Conservation (phyloP, 495 filamentous ascomycete genomes). For the Apodospora peruviana region DNA sequence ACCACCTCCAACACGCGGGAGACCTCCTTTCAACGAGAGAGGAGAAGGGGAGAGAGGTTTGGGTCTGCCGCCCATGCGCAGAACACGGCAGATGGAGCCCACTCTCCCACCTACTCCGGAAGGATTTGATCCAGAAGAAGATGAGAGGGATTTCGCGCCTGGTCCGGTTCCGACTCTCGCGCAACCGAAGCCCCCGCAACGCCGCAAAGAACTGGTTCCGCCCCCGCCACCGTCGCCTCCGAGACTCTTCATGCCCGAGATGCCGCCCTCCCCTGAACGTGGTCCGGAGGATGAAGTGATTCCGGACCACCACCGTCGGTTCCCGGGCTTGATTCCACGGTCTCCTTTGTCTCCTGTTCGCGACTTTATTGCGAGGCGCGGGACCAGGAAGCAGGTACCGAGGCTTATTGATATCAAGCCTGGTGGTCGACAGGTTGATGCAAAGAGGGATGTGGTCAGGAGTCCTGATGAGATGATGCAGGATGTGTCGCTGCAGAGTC, state of each 20-base stretch:
- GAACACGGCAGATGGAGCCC: too few relatives aligned
- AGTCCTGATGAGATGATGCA: constrained; percentile 5
- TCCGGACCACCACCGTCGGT: constrained; percentile 18
- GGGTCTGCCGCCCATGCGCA: constrained; percentile 15
- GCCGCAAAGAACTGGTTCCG: neutral
- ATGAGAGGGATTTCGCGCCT: constrained; percentile 2
- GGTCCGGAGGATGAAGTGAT: constrained; percentile 12
- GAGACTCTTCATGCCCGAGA: neutral
- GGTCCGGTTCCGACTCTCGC: constrained; percentile 22
- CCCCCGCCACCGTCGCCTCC: neutral
- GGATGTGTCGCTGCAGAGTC: constrained; percentile 8
- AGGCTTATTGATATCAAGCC: constrained; percentile 17
- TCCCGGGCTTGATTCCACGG: constrained; percentile 14
- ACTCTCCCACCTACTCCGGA: too few relatives aligned
- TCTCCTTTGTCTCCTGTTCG: constrained; percentile 17
- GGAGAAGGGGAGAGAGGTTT: too few relatives aligned
- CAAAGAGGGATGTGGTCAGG: constrained; percentile 2
- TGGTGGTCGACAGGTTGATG: neutral
- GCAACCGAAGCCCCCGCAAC: constrained; percentile 5
- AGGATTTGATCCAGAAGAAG: too few relatives aligned
- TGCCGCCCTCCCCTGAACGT: constrained; percentile 3
- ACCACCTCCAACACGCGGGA: constrained; percentile 9
- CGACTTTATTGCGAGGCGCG: constrained; percentile 6
- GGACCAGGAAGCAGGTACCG: constrained; percentile 7
- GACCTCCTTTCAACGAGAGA: too few relatives aligned